Evolutionary conservation across 805 yeast genomes (phyloP), one percentile per base, ranked within the genome.

Genomic region (Pichia nanzhaoensis): DNA sequence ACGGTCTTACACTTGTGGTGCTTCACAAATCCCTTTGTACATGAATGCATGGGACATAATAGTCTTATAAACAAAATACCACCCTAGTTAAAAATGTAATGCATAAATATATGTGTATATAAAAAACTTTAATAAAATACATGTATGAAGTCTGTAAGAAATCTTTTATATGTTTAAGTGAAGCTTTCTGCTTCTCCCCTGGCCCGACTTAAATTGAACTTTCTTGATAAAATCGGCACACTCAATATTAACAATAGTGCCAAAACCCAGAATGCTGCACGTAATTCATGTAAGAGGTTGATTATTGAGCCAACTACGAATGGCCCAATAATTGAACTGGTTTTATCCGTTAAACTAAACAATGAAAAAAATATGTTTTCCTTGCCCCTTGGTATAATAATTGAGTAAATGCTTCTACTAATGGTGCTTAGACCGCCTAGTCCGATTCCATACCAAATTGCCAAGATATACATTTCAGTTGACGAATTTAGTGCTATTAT

Each of bases 261-360:
- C 46, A 84, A 58, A 45, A 84, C 70, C 69, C 77, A 82, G 58
- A 84, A 85, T 13, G 88, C 75, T 56, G 82, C 79, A 39, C 93
- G 68, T 43, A 84, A 81, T 48, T 84, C 80, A 57, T 84, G 91
- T 0, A 88, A 82, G 46, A 65, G 65, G 62, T 85, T 89, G 4
- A 85, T 80, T 41, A 85, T 74, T 48, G 84, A 47, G 0, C 89
- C 93, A n/a, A 84, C 77, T 18, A 84, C 54, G 4, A 80, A 63
- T 0, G 95, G 93, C 0, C 95, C 93, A 24, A 84, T 51, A 4
- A 84, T 75, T 0, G 87, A 79, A 4, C 87, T 80, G 3, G 93
- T 91, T 56, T 85, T 84, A 60, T 84, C 93, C 1, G 95, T 85
- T 34, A 84, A 78, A 34, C 85, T 75, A 61, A 80, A 85, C 36